Percentiles rank a stretch among this genome's conserved stretches.
phyloP scores from a whole-genome alignment of 2,329 filamentous ascomycete species.

The Fusarium sarcochroum region DNA sequence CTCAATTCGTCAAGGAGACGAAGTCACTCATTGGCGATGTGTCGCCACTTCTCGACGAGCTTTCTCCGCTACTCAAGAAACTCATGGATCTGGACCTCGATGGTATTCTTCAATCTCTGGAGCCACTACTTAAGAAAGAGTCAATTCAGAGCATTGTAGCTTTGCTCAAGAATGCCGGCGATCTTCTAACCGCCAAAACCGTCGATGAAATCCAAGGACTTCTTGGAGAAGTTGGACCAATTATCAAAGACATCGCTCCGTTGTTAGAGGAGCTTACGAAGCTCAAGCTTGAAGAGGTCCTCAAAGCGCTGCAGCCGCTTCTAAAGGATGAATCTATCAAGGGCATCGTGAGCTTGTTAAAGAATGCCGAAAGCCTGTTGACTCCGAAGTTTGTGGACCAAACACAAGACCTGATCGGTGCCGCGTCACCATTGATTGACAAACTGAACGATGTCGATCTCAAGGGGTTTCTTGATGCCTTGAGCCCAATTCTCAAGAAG shows the following conservation, averaged over 20 bases:
- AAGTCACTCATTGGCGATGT: constrained; percentile 48
- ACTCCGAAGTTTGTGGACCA: constrained; percentile 43
- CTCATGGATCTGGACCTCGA: constrained; percentile 52
- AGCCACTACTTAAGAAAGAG: constrained; percentile 49
- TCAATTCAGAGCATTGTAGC: constrained; percentile 46
- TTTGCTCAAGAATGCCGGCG: constrained; percentile 45
- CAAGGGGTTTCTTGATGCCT: constrained; percentile 19
- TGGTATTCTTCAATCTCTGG: constrained; percentile 49
- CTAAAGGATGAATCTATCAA: constrained; percentile 46
- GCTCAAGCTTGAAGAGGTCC: constrained; percentile 53
- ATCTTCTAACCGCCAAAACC: constrained; percentile 41
- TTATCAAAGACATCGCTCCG: constrained; percentile 45
- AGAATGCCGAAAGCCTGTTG: constrained; percentile 52
- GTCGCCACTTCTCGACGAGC: constrained; percentile 50
- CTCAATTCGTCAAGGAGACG: constrained; percentile 40
- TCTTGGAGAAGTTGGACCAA: constrained; percentile 52
- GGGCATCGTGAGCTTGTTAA: constrained; percentile 47
- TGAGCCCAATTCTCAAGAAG: constrained; percentile 21
- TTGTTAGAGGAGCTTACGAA: constrained; percentile 48
- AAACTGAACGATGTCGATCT: constrained; percentile 26
- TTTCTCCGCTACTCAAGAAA: constrained; percentile 52
- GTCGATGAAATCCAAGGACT: constrained; percentile 52
- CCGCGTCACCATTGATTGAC: constrained; percentile 22
- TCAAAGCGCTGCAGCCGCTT: constrained; percentile 54
- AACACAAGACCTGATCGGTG: constrained; percentile 37